Evolutionary conservation across 257 asterid genomes (phyloP).

Genomic region (Forsythia suspensa): DNA sequence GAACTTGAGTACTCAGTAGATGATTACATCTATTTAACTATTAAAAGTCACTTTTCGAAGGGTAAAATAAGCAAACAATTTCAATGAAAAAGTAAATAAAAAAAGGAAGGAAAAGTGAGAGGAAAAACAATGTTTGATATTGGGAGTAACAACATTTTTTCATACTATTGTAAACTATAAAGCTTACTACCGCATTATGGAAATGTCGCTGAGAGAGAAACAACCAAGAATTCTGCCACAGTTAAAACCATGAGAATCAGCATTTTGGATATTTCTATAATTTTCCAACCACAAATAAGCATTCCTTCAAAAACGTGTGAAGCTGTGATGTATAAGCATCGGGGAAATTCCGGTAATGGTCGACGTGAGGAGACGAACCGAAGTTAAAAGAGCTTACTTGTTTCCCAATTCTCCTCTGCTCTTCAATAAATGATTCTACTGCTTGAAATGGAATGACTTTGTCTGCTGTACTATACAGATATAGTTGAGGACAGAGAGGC

Average conservation of each 20-base stretch:
- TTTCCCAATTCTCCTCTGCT: constrained; percentile 57
- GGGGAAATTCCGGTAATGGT: constrained; percentile 78
- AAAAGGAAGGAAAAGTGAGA: too few species aligned
- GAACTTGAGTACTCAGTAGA: not conserved
- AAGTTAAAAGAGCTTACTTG: constrained; percentile 54
- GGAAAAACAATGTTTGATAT: too few species aligned
- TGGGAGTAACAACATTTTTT: too few species aligned
- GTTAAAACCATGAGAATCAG: not conserved
- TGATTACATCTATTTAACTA: not conserved
- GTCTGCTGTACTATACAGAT: constrained; percentile 75
- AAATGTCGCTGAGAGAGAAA: not conserved
- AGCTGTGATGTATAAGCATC: constrained; percentile 50
- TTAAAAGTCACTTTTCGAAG: not conserved
- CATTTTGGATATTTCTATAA: constrained; percentile 13
- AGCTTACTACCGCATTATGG: not conserved
- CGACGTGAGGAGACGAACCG: constrained; percentile 84
- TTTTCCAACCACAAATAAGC: constrained; percentile 29
- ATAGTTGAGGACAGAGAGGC: constrained; percentile 86
- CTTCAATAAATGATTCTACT: constrained; percentile 60
- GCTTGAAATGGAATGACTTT: constrained; percentile 71
- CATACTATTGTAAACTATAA: not conserved
- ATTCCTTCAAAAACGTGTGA: constrained; percentile 51
- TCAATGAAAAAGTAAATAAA: not conserved
- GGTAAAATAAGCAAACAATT: not conserved
- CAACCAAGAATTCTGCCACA: not conserved